Conservation (phyloP, 306 rosid species). For the Lotus japonicus region DNA sequence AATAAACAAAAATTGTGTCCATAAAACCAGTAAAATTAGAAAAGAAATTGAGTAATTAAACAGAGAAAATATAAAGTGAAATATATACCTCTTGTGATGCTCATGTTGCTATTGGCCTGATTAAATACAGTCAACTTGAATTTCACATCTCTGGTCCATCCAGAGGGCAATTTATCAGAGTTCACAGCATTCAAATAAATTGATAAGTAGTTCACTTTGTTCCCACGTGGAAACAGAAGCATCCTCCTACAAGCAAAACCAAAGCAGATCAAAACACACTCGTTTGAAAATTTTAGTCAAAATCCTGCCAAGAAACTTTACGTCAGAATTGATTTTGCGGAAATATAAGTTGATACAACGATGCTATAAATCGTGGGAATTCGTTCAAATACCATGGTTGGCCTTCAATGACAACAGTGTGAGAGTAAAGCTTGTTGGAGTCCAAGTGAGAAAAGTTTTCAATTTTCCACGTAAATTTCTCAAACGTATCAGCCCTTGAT, state of each 20-base stretch:
- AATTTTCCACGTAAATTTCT: constrained; percentile 16
- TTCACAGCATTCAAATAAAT: not conserved
- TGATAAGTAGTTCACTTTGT: not conserved
- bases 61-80: not conserved
- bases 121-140: not conserved
- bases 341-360: too few species aligned
- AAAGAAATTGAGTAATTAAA: not conserved
- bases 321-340: too few species aligned
- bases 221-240: not conserved
- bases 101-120: not conserved
- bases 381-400: constrained; percentile 10
- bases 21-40: not conserved
- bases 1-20: not conserved
- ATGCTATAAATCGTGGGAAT: not conserved
- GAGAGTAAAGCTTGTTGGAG: not conserved
- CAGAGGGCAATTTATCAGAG: not conserved
- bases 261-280: not conserved
- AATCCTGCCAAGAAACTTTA: too few species aligned
- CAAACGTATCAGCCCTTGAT: not conserved
- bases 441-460: constrained; percentile 12
- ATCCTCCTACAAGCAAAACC: not conserved
- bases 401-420: not conserved
- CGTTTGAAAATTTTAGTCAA: too few species aligned
- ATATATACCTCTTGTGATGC: not conserved
- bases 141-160: not conserved